Evolutionary conservation across 257 asterid species (phyloP).

Genomic region (Pogostemon cablin): DNA sequence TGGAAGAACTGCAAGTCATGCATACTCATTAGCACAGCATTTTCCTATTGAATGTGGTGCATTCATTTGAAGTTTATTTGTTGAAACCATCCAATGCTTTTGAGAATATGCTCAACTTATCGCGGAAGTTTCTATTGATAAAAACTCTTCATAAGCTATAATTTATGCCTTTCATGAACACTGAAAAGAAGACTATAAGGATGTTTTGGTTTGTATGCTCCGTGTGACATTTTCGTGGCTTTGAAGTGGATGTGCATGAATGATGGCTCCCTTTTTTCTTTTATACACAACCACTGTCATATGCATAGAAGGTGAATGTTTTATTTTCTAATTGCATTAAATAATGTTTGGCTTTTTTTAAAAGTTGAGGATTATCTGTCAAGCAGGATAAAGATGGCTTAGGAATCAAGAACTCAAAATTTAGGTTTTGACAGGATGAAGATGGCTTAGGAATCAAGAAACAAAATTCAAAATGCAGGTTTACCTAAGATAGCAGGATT

Average conservation of each 20-base stretch:
- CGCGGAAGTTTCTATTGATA: background rate
- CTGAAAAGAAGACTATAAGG: background rate
- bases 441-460: too few relatives aligned
- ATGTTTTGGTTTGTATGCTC: slow-evolving; percentile 14
- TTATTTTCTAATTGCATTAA: background rate
- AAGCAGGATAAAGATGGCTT: background rate
- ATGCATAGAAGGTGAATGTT: background rate
- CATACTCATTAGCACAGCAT: slow-evolving; percentile 15
- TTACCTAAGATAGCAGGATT: background rate
- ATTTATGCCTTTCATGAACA: background rate
- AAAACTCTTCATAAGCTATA: background rate
- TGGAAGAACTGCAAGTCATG: slow-evolving; percentile 81
- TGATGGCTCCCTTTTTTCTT: slow-evolving; percentile 23
- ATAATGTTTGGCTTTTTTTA: slow-evolving; percentile 3
- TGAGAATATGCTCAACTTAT: slow-evolving; percentile 8
- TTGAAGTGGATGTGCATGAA: slow-evolving; percentile 17
- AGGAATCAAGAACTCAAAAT: background rate
- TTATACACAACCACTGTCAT: background rate
- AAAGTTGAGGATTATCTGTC: slow-evolving; percentile 3
- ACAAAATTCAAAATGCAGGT: background rate
- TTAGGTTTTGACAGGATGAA: too few relatives aligned
- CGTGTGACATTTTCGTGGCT: background rate
- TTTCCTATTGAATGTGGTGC: slow-evolving; percentile 18
- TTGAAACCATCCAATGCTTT: background rate
- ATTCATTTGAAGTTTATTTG: slow-evolving; percentile 2